A percentile compares a stretch with the other conserved stretches of the same genome.
Evolutionary conservation across 2,329 filamentous ascomycete species (phyloP).

Genomic region (Didymella pinodella): DNA sequence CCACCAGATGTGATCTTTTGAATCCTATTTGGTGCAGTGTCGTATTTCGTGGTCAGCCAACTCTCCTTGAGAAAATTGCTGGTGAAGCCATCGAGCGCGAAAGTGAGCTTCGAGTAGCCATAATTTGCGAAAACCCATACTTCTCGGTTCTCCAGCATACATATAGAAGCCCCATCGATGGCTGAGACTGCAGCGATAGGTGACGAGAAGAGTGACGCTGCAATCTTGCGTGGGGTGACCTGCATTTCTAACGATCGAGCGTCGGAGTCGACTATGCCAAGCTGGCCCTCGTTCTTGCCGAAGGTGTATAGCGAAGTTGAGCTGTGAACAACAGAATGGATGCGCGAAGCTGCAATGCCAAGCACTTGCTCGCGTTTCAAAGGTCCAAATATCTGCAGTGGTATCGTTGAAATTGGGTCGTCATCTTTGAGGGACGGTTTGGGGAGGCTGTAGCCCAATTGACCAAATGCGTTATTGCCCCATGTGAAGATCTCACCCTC

Average conservation of each 20-base stretch:
- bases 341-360: constrained; percentile 85
- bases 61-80: constrained; percentile 73
- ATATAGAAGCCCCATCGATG: constrained; percentile 87
- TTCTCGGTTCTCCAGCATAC: constrained; percentile 83
- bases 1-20: constrained; percentile 82
- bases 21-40: constrained; percentile 72
- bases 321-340: constrained; percentile 92
- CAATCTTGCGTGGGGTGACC: constrained; percentile 81
- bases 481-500: constrained; percentile 93
- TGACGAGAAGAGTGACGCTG: constrained; percentile 78
- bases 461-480: constrained; percentile 86
- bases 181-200: constrained; percentile 81
- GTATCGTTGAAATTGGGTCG: constrained; percentile 80
- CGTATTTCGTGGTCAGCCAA: constrained; percentile 71
- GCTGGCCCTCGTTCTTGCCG: constrained; percentile 92
- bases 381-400: constrained; percentile 88
- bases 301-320: constrained; percentile 85
- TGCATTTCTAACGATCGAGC: constrained; percentile 90
- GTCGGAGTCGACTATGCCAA: constrained; percentile 93
- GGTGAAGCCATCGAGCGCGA: constrained; percentile 77
- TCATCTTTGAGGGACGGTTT: constrained; percentile 74
- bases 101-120: constrained; percentile 89
- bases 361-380: constrained; percentile 84
- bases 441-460: constrained; percentile 85
- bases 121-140: constrained; percentile 97